Percentiles rank a stretch among this genome's conserved stretches.
phyloP scores from a whole-genome alignment of 352 stramenopile species.

The Phytophthora melonis region DNA sequence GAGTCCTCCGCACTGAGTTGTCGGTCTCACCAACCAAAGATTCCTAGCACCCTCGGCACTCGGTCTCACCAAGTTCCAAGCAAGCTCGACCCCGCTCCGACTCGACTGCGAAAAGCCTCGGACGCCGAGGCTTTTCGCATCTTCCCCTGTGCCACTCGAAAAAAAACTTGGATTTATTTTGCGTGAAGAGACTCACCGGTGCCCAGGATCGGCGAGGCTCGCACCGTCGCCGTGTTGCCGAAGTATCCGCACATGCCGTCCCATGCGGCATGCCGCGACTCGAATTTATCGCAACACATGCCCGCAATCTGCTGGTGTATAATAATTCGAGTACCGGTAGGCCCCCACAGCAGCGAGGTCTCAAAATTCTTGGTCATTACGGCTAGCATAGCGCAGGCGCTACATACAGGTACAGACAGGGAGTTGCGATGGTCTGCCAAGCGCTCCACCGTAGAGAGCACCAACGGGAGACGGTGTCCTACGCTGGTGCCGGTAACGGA shows the following conservation, averaged over 20 bases:
- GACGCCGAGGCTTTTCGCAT: no score
- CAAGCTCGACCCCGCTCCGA: neutral
- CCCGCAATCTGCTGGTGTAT: neutral
- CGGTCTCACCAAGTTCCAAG: neutral
- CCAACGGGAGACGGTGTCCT: neutral
- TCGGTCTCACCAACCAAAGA: slow-evolving; percentile 6
- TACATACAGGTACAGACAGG: neutral
- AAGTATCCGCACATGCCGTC: neutral
- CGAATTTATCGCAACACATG: neutral
- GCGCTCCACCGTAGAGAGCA: neutral
- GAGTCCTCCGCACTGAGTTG: slow-evolving; percentile 16
- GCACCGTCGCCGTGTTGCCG: neutral
- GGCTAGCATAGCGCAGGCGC: neutral
- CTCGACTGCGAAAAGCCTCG: no score
- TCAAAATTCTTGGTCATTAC: neutral
- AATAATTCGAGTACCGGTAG: no score
- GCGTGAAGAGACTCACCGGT: no score
- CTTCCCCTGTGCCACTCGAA: neutral
- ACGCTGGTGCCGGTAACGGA: neutral
- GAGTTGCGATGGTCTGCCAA: no score
- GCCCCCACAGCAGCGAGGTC: neutral
- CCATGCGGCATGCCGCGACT: neutral
- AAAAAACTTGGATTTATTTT: neutral
- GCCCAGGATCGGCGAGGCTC: neutral
- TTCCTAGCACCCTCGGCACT: neutral